Conservation (phyloP, 345 rosid species). For the Odontarrhena argentea region DNA sequence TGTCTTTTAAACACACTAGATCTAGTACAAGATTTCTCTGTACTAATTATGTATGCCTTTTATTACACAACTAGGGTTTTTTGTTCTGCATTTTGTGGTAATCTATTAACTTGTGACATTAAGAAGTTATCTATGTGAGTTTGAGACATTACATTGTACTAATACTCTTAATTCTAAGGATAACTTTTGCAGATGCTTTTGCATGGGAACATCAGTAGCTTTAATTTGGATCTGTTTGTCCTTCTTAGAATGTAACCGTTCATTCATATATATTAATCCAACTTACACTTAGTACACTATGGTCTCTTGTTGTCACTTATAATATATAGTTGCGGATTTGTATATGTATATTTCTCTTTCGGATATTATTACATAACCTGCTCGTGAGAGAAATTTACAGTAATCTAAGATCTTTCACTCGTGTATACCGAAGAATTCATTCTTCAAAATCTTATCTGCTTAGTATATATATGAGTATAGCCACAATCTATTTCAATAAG, state of each 20-base stretch:
- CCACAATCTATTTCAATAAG: background rate
- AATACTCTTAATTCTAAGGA: background rate
- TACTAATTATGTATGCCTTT: constrained; percentile 1
- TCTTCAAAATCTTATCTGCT: background rate
- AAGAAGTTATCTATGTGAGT: background rate
- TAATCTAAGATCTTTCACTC: constrained; percentile 1
- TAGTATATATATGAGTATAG: background rate
- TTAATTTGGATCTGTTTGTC: background rate
- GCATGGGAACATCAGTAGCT: constrained; percentile 30
- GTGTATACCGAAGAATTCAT: background rate
- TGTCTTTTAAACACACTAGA: constrained; percentile 14
- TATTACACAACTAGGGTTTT: constrained; percentile 26
- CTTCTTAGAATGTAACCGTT: constrained; percentile 1
- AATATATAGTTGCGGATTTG: background rate
- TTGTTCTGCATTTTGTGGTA: background rate
- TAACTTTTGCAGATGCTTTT: constrained; percentile 7
- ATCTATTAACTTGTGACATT: background rate
- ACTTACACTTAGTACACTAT: background rate
- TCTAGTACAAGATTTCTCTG: constrained; percentile 15
- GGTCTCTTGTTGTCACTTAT: background rate
- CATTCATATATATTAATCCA: background rate
- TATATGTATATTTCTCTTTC: background rate
- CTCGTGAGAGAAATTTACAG: background rate
- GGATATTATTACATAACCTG: background rate
- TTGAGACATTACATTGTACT: constrained; percentile 7